A percentile compares a stretch with the other conserved stretches of the same genome.
phyloP scores from a whole-genome alignment of 495 filamentous ascomycete species.

The Annulohypoxylon maeteangense region DNA sequence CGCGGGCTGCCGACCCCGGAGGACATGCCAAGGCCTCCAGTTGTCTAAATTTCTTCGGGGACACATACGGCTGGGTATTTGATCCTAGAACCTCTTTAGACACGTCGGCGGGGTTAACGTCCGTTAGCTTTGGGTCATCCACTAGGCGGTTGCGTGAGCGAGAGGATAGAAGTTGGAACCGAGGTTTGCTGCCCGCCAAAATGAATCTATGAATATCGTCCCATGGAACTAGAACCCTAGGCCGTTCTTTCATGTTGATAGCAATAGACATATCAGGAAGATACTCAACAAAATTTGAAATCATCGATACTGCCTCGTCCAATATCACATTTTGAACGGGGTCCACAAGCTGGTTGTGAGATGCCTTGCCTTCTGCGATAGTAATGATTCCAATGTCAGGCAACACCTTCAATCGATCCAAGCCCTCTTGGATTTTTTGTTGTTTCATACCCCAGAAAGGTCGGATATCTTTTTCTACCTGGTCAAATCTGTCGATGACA shows the following conservation, averaged over 20 bases:
- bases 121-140: slow-evolving; percentile 40
- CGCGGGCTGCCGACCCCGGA: slow-evolving; percentile 66
- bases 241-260: slow-evolving; percentile 82
- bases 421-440: slow-evolving; percentile 63
- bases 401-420: slow-evolving; percentile 38
- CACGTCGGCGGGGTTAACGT: slow-evolving; percentile 2
- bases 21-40: slow-evolving; percentile 65
- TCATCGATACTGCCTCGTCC: slow-evolving; percentile 72
- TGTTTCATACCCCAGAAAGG: slow-evolving; percentile 80
- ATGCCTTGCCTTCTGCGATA: slow-evolving; percentile 62
- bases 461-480: slow-evolving; percentile 73
- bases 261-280: slow-evolving; percentile 84
- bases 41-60: slow-evolving; percentile 63
- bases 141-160: slow-evolving; percentile 54
- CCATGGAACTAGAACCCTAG: slow-evolving; percentile 78
- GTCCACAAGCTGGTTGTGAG: slow-evolving; percentile 54
- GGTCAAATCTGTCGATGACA: slow-evolving; percentile 80
- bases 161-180: slow-evolving; percentile 38
- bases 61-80: slow-evolving; percentile 40
- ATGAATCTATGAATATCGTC: slow-evolving; percentile 54
- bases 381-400: slow-evolving; percentile 48
- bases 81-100: slow-evolving; percentile 7
- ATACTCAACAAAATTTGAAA: slow-evolving; percentile 72
- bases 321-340: slow-evolving; percentile 63
- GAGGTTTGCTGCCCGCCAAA: slow-evolving; percentile 46